Evolutionary conservation across 75 land plant genomes (phyloP), one percentile per base, ranked within the genome.

Genomic region (Pinus tabuliformis): DNA sequence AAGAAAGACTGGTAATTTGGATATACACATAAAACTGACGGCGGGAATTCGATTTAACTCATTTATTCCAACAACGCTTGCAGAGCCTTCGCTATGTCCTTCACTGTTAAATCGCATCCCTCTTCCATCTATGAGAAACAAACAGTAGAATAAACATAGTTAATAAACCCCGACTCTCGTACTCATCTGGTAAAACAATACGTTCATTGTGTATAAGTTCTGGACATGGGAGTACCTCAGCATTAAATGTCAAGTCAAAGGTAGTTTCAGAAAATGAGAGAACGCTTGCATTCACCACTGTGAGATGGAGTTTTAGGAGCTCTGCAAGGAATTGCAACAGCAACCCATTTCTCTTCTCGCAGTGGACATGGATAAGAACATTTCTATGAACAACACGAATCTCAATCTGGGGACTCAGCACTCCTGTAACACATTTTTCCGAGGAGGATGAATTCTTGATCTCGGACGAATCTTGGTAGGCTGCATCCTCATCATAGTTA

Each of bases 291-390:
- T 81, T 86, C 13, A 79, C 20, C 12, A 92, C 75, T 0, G 65
- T 54, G 14, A 92, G 78, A 17, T 84, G 75, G 52, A 84, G 77
- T 78, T 72, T 87, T 77, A 88, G 93, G 6, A 45, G 49, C 49
- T 45, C 49, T 45, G 49, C 49, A 45, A 45, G 8, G 49, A 45
- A 45, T 45, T 45, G 8, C 49, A 45, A 8, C 0, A 45, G 49
- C 8, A 45, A 0, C 0, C 6, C 0, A 6, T 45, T 6, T 8
- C 49, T 45, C 49, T 45, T 45, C 49, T 45, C 9, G 49, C 49
- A 45, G 9, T 45, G 49, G 49, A 45, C 6, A 45, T 45, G 16
- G 49, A 45, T 45, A 45, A 45, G 49, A 6, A 45, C 49, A 45
- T 45, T 45, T 45, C 49, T 45, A 45, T 45, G 6, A 45, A 45